Percentiles rank a stretch among this genome's conserved stretches.
Conservation (phyloP, 352 stramenopile genomes). For the Globisporangium uncinulatum region DNA sequence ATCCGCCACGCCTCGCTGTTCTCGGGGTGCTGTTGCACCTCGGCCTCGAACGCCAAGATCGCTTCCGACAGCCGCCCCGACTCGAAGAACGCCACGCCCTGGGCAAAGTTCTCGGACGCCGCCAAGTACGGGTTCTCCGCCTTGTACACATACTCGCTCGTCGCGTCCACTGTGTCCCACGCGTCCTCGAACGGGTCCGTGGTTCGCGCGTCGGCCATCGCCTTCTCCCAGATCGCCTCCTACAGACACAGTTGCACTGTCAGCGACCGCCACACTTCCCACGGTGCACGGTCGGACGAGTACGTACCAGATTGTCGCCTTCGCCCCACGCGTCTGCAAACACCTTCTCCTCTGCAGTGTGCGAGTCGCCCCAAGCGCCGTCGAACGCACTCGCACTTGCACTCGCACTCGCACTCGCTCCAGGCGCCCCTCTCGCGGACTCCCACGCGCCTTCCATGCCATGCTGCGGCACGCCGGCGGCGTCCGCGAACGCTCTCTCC, state of each 20-base stretch:
- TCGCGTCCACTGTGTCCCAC: constrained; percentile 44
- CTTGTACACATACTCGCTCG: constrained; percentile 70
- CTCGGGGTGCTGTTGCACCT: constrained; percentile 90
- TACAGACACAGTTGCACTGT: constrained; percentile 12
- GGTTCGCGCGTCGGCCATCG: constrained; percentile 57
- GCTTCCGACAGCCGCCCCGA: constrained; percentile 89
- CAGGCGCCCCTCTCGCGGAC: constrained; percentile 19
- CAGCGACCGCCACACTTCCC: not conserved
- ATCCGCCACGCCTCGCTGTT: constrained; percentile 94
- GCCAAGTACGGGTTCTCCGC: constrained; percentile 67
- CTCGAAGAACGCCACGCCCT: constrained; percentile 81
- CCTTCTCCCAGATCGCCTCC: constrained; percentile 76
- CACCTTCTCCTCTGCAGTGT: constrained; percentile 39
- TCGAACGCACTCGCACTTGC: constrained; percentile 25
- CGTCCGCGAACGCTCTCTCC: constrained; percentile 48
- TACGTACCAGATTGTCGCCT: constrained; percentile 45
- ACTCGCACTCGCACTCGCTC: not conserved
- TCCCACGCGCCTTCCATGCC: constrained; percentile 42
- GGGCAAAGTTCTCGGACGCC: constrained; percentile 66
- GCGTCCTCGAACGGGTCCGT: constrained; percentile 78
- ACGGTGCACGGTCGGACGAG: not conserved
- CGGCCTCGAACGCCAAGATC: constrained; percentile 93
- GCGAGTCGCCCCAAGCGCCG: constrained; percentile 38
- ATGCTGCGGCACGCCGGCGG: constrained; percentile 16
- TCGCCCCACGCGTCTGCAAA: constrained; percentile 61